phyloP scores from a whole-genome alignment of 805 yeast genomes.

The Wickerhamomyces kurtzmanii region DNA sequence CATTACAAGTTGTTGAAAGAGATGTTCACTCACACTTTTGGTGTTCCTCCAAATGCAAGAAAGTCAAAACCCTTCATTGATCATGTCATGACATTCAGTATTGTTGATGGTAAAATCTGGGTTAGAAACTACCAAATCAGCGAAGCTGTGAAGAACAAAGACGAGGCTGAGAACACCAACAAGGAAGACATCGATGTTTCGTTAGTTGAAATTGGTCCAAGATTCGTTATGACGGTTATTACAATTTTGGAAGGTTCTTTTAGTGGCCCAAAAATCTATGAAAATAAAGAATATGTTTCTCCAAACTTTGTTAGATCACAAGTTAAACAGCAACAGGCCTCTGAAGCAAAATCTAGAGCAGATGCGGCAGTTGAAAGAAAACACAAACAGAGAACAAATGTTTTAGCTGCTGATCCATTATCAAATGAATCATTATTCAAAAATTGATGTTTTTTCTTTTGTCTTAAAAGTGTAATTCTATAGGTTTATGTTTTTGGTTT shows the following conservation, averaged over 20 bases:
- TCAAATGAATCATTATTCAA: slow-evolving; percentile 72
- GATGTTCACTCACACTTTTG: slow-evolving; percentile 71
- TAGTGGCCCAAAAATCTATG: slow-evolving; percentile 96
- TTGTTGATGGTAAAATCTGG: slow-evolving; percentile 94
- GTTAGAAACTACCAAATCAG: slow-evolving; percentile 88
- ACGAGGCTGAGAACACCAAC: slow-evolving; percentile 37
- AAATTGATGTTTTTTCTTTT: too few species aligned
- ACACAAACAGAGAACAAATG: slow-evolving; percentile 64
- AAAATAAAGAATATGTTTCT: slow-evolving; percentile 92
- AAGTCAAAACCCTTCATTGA: slow-evolving; percentile 91
- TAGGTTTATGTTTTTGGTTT: slow-evolving; percentile 1
- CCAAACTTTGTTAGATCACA: slow-evolving; percentile 95
- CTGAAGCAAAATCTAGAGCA: slow-evolving; percentile 65
- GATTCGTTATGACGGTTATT: slow-evolving; percentile 87
- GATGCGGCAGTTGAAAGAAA: slow-evolving; percentile 74
- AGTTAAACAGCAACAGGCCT: slow-evolving; percentile 68
- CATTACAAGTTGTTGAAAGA: slow-evolving; percentile 77
- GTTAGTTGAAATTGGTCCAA: slow-evolving; percentile 92
- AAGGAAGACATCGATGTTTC: slow-evolving; percentile 49
- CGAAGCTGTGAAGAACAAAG: slow-evolving; percentile 42
- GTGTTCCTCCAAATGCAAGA: slow-evolving; percentile 92
- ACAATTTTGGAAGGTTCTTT: slow-evolving; percentile 93
- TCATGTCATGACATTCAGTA: slow-evolving; percentile 87
- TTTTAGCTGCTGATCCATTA: slow-evolving; percentile 72
- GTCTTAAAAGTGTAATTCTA: too few species aligned